Evolutionary conservation across 805 yeast genomes (phyloP).

Genomic region (Metschnikowia similis): DNA sequence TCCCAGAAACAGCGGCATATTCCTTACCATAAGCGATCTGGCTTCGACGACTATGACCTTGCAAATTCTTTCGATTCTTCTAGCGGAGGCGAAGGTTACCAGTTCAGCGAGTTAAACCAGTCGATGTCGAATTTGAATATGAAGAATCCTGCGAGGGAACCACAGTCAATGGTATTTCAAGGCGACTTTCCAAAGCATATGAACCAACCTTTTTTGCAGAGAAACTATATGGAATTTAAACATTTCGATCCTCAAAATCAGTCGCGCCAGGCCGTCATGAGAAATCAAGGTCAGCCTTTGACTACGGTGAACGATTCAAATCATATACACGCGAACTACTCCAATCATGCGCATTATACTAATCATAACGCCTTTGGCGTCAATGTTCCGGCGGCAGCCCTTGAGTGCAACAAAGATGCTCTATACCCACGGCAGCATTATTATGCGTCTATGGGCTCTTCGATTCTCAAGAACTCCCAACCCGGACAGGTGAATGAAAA

Average conservation of each 20-base stretch:
- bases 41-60: not conserved
- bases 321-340: not conserved
- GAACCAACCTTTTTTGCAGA: not conserved
- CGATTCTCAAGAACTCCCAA: not conserved
- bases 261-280: not conserved
- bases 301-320: not conserved
- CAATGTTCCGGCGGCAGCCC: not conserved
- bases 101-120: not conserved
- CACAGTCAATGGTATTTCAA: not conserved
- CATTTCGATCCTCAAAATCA: not conserved
- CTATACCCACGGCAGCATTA: slow-evolving; percentile 6
- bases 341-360: not conserved
- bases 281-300: not conserved
- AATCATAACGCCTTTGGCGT: not conserved
- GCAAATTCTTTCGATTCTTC: not conserved
- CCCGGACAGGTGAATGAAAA: not conserved
- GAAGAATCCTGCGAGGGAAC: not conserved
- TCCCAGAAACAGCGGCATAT: not conserved
- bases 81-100: not conserved
- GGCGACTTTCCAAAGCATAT: not conserved
- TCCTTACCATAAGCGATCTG: not conserved
- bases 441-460: not conserved
- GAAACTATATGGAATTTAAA: not conserved
- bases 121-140: slow-evolving; percentile 1
- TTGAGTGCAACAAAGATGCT: slow-evolving; percentile 4